A percentile compares a stretch with the other conserved stretches of the same genome.
These are phyloP conservation scores for Periconia macrospinosa DNA, from an alignment of 2,329 filamentous ascomycete genomes.

Conservation along the genomic window DNA sequence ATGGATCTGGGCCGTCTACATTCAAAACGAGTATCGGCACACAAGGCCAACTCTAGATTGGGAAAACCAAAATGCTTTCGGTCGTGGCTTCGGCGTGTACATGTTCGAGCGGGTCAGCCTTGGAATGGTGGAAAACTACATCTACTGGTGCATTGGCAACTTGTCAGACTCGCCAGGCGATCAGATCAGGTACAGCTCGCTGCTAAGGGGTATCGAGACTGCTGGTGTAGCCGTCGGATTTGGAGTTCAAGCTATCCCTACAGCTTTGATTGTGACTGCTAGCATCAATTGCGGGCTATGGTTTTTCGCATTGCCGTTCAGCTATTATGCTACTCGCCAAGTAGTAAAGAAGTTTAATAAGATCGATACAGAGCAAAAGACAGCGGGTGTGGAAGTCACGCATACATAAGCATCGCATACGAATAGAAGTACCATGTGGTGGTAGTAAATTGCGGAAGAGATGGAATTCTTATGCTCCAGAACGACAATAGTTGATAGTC, in stretches of 20 bases:
- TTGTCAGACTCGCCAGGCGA: slow-evolving; percentile 49
- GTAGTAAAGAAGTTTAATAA: slow-evolving; percentile 46
- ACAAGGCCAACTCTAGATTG: slow-evolving; percentile 50
- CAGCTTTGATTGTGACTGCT: slow-evolving; percentile 47
- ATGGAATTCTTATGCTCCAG: no score
- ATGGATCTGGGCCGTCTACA: slow-evolving; percentile 53
- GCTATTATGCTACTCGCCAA: slow-evolving; percentile 48
- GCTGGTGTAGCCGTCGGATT: slow-evolving; percentile 48
- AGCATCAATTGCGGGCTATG: slow-evolving; percentile 49
- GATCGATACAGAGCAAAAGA: slow-evolving; percentile 9
- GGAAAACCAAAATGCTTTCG: slow-evolving; percentile 44
- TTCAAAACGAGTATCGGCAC: slow-evolving; percentile 52
- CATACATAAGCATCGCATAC: no score
- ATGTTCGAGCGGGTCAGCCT: slow-evolving; percentile 46
- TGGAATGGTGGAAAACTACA: slow-evolving; percentile 49
- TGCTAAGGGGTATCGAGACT: slow-evolving; percentile 48
- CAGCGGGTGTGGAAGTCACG: not conserved
- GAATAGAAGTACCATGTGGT: no score
- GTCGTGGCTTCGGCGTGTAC: slow-evolving; percentile 48
- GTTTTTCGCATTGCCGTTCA: slow-evolving; percentile 48
- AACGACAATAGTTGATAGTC: no score
- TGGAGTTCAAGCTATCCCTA: slow-evolving; percentile 50
- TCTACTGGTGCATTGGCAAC: slow-evolving; percentile 53
- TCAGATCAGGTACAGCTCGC: slow-evolving; percentile 50
- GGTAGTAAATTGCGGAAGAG: no score